Evolutionary conservation across 2,329 filamentous ascomycete genomes (phyloP).

Genomic region (Proliferodiscus dingleyae): DNA sequence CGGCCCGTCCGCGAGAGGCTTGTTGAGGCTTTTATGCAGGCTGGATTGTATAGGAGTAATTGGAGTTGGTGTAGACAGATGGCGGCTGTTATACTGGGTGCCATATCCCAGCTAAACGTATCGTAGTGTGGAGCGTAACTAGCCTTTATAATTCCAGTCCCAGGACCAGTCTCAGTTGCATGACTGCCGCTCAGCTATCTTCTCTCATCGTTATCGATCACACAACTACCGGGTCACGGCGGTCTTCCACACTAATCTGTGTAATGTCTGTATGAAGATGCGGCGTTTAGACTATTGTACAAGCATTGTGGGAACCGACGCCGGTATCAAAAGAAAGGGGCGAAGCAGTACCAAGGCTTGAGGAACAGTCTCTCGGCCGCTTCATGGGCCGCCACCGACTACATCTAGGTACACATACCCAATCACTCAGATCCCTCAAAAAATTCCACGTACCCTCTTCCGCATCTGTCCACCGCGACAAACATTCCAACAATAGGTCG

Average conservation of each 20-base stretch:
- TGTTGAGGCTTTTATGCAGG: no score
- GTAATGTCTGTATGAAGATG: slow-evolving; percentile 6
- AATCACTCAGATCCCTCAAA: slow-evolving; percentile 7
- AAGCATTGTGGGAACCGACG: slow-evolving; percentile 24
- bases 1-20: no score
- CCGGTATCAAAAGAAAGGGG: slow-evolving; percentile 10
- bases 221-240: background rate
- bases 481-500: slow-evolving; percentile 19
- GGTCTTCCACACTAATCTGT: background rate
- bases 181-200: no score
- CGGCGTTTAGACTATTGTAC: slow-evolving; percentile 8
- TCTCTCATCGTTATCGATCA: no score
- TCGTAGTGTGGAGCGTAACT: background rate
- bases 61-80: no score
- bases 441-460: slow-evolving; percentile 9
- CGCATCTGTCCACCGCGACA: slow-evolving; percentile 18
- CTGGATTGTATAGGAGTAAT: no score
- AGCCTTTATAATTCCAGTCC: background rate
- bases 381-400: slow-evolving; percentile 10
- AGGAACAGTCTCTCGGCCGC: slow-evolving; percentile 10
- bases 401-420: slow-evolving; percentile 20
- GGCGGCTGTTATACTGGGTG: no score
- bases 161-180: background rate
- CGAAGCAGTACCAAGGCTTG: slow-evolving; percentile 14
- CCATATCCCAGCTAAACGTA: no score